Evolutionary conservation across 768 basidiomycete genomes (phyloP), one percentile per base, ranked within the genome.

Genomic region (Tylopilus vinaceipallidus): DNA sequence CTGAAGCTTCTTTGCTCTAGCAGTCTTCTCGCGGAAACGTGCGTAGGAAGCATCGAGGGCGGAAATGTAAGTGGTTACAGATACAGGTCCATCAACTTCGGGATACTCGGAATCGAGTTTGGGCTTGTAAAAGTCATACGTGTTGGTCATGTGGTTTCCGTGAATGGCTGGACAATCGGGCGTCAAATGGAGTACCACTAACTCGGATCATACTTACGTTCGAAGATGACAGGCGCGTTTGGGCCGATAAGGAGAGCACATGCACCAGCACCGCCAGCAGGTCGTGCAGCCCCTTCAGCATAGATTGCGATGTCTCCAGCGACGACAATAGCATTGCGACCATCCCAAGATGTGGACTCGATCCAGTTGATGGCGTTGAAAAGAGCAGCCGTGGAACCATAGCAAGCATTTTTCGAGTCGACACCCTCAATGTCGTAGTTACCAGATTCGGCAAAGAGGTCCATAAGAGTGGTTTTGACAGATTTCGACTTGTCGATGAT

Each of bases 401-500:
- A 99, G 77, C 97, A 99, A 17, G 97, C 97, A 67, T 98, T 99
- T 77, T 98, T 98, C 39, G 91, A 94, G 75, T 99, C 97, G 69
- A 99, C 89, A 59, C 97, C 97, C 73, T 99, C 97, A 49, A 99
- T 93, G 65, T 99, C 97, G 61, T 81, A 82, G 81, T 99, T 99
- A 49, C 94, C 94, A 26, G 86, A 82, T 51, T 82, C 84, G 38
- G 88, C 84, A 66, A 99, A 99, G 63, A 98, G 87, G 72, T 98
- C 93, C 97, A 99, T 98, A 53, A 99, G 82, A 49, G 91, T 86
- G 2, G 97, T 98, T 75, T 99, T 99, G 71, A 93, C 92, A 7
- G 95, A 91, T 73, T 99, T 99, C 36, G 93, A 95, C 76, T 98
- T 98, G 83, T 99, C 97, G 62, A 99, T 97, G 73, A 98, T 91